Evolutionary conservation across 768 basidiomycete genomes (phyloP), one percentile per base, ranked within the genome.

Genomic region (Phanerochaete sordida): DNA sequence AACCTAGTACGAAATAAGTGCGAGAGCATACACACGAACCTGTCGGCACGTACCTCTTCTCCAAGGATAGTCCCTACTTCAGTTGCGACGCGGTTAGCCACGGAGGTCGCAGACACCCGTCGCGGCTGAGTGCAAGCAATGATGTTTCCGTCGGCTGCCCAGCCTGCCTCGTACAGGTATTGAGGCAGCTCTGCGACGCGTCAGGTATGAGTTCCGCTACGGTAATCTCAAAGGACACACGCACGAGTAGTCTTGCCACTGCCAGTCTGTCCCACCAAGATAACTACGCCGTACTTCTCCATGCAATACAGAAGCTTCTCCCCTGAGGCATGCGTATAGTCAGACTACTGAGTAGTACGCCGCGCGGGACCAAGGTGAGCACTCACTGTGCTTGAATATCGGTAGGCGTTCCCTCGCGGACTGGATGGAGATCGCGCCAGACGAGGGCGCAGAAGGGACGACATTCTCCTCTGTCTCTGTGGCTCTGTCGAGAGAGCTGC

Each of bases 201-300:
- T n/a, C n/a, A n/a, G n/a, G n/a, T n/a, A n/a, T n/a, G n/a, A n/a
- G n/a, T n/a, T n/a, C n/a, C n/a, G n/a, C n/a, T n/a, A n/a, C n/a
- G n/a, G n/a, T n/a, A n/a, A n/a, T n/a, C n/a, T n/a, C n/a, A n/a
- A n/a, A n/a, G 2, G 1, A 28, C 27, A 46, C 30, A 79, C 90
- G 71, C 64, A 96, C 95, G 96, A 64, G 96, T 99, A 7, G 95
- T 96, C 76, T 99, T 98, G 48, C 97, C 97, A 60, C 92, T 97
- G 2, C 97, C 97, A 0, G 97, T 98, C 68, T 98, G 91, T 9
- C 91, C 96, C 9, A 96, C 91, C 5, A 98, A 87, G 52, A 98
- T 92, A 1, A 88, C 81, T 9, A 95, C 89, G 3, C 89, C 88
- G 69, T 88, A 82, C 56, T 83, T 86, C 75, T 98, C 96, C 26